These are phyloP conservation scores for Colletotrichum sp. DNA, from an alignment of 2,329 filamentous ascomycete genomes.

Conservation along the genomic window DNA sequence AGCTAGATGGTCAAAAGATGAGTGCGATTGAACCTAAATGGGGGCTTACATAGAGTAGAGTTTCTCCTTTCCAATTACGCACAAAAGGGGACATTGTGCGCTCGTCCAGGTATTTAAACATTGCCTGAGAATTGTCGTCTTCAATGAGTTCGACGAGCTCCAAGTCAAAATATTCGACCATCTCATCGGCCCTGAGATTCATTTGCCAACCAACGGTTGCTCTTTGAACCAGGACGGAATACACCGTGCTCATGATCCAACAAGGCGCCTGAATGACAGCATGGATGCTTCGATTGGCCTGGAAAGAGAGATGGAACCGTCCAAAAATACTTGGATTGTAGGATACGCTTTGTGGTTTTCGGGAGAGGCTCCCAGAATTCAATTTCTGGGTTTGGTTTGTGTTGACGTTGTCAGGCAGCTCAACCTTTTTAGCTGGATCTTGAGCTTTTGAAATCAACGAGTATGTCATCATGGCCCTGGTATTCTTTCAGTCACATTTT, in stretches of 20 bases:
- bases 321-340: not conserved
- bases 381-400: not conserved
- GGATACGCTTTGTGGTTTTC: not conserved
- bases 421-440: fast-evolving
- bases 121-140: fast-evolving
- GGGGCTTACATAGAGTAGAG: fast-evolving
- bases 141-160: not conserved
- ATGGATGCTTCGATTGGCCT: not conserved
- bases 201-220: not conserved
- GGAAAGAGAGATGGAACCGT: not conserved
- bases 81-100: not conserved
- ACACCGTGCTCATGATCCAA: not conserved
- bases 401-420: not conserved
- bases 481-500: not conserved
- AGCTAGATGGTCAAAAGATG: too few species aligned
- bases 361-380: not conserved
- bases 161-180: fast-evolving
- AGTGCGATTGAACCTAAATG: fast-evolving
- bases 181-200: not conserved
- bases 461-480: not conserved
- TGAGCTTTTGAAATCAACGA: not conserved
- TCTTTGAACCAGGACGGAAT: not conserved
- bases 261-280: not conserved
- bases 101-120: not conserved
- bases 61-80: not conserved